Evolutionary conservation across 305 asterid genomes (phyloP).

Genomic region (Fraxinus sp.): DNA sequence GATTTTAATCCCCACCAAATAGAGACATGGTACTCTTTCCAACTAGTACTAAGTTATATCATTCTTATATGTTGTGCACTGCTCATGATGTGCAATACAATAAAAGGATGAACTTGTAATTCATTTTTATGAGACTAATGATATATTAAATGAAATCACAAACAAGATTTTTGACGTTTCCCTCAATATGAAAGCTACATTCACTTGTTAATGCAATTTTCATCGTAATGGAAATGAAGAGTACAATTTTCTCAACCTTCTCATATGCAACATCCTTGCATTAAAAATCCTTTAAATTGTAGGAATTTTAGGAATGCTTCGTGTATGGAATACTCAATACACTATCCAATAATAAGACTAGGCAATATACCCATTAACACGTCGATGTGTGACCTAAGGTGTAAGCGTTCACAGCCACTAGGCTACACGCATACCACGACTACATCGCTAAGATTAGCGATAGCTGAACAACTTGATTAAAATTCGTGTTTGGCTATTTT

Average conservation of each 20-base stretch:
- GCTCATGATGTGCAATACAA: background rate
- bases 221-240: background rate
- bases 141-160: background rate
- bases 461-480: background rate
- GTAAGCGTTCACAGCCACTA: background rate
- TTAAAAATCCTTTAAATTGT: background rate
- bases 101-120: background rate
- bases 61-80: background rate
- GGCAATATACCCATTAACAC: background rate
- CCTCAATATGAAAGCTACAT: background rate
- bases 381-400: background rate
- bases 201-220: background rate
- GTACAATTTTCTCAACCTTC: background rate
- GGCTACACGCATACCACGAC: background rate
- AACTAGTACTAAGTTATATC: background rate
- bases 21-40: background rate
- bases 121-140: too few relatives aligned
- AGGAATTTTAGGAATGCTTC: background rate
- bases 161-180: too few relatives aligned
- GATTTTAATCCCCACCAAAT: background rate
- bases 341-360: background rate
- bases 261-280: background rate
- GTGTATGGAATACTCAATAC: background rate
- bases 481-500: background rate
- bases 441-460: background rate